Evolutionary conservation across 202 grass and related monocot species (phyloP), one percentile per base, ranked within the genome.

Genomic region (Hordeum pubiflorum): DNA sequence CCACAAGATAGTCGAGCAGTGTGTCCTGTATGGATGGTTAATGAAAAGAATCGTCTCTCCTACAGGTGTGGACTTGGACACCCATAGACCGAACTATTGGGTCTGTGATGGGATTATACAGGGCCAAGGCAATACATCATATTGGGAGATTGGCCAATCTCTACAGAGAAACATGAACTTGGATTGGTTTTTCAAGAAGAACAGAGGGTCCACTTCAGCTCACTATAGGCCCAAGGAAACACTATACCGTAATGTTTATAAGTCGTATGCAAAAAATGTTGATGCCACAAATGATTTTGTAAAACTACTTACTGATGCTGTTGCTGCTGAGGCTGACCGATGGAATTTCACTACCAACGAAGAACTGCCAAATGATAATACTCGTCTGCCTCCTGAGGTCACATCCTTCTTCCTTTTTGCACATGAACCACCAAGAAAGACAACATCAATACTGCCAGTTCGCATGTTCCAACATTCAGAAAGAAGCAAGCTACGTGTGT

Each of bases 71-170:
- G 4, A 20, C 4, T 72, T 56, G 55, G 13, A 0, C 0, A 10
- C 9, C 13, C 74, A 84, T 24, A 38, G 2, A 0, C 2, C 20
- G 0, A 84, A 78, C 52, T 78, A 48, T n/a, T 78, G 75, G 75
- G 2, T 79, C 3, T 85, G 82, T 0, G 65, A 78, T 61, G 82
- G 75, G 1, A 79, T 85, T 33, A 31, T 85, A 32, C 32, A 41
- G 0, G 36, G 2, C 0, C 0, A 12, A 4, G 13, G 0, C 0
- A 3, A 13, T 73, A 57, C 0, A 52, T 38, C 13, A 0, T 22
- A 79, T n/a, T 86, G 85, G 79, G 72, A 86, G 7, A 41, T 71
- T 7, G 22, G 10, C 0, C 4, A 69, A 3, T 40, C 72, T 8
- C 15, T 86, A 39, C 15, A 63, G 0, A 69, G 2, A 1, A 70